Percentiles rank a stretch among this genome's conserved stretches.
Evolutionary conservation across 116 monocot genomes (phyloP).

Genomic region (Zostera marina): DNA sequence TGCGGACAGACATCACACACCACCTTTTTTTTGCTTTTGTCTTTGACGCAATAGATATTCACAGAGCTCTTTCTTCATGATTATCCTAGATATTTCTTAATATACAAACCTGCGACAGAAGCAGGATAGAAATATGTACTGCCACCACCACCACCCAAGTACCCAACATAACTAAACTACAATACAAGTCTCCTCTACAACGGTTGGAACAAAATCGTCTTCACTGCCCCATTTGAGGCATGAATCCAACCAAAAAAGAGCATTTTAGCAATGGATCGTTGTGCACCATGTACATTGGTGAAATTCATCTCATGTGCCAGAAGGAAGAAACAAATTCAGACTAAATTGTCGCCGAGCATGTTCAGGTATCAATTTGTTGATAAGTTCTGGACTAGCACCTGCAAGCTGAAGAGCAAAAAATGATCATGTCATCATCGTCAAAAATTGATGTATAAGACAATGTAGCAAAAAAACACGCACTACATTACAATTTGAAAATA

Average conservation of each 20-base stretch:
- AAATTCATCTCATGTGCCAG: slow-evolving; percentile 13
- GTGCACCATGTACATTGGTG: not conserved
- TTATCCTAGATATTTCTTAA: not conserved
- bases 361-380: slow-evolving; percentile 57
- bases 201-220: not conserved
- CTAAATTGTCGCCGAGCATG: slow-evolving; percentile 47
- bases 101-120: slow-evolving; percentile 5
- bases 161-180: slow-evolving; percentile 1
- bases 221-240: slow-evolving; percentile 3
- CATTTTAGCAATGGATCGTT: not conserved
- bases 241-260: not conserved
- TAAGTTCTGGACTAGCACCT: slow-evolving; percentile 49
- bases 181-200: not conserved
- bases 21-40: too few species aligned
- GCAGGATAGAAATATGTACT: slow-evolving; percentile 3
- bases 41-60: not conserved
- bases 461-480: too few species aligned
- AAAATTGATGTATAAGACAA: too few species aligned
- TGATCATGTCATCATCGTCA: not conserved
- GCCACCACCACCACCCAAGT: not conserved
- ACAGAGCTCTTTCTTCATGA: slow-evolving; percentile 1
- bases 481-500: too few species aligned
- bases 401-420: slow-evolving; percentile 27
- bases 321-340: slow-evolving; percentile 21
- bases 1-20: too few species aligned